Evolutionary conservation across 331 rosid genomes (phyloP).

Genomic region (Malus hybrid): DNA sequence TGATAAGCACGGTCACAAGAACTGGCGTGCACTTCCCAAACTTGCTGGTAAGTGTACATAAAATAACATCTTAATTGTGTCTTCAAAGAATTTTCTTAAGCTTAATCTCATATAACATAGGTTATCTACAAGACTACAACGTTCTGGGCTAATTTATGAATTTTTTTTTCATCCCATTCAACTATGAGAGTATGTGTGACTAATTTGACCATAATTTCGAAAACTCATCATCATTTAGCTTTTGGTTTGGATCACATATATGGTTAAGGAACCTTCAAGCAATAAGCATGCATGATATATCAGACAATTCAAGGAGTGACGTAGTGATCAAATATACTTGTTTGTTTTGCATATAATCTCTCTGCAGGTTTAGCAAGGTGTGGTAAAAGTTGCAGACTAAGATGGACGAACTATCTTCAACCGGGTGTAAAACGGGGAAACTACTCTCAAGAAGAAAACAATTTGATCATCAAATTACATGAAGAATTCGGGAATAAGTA

Average conservation of each 20-base stretch:
- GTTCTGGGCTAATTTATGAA: neutral
- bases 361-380: slow-evolving; percentile 62
- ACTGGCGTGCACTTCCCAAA: slow-evolving; percentile 78
- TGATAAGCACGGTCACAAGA: slow-evolving; percentile 41
- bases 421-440: slow-evolving; percentile 63
- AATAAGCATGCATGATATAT: neutral
- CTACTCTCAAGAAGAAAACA: slow-evolving; percentile 45
- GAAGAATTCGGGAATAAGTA: slow-evolving; percentile 63
- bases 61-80: neutral
- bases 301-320: neutral
- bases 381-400: slow-evolving; percentile 82
- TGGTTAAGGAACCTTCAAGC: neutral
- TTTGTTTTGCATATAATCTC: neutral
- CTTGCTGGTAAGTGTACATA: slow-evolving; percentile 37
- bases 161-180: neutral
- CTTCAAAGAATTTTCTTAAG: neutral
- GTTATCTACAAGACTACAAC: neutral
- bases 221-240: neutral
- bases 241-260: neutral
- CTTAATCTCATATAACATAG: neutral
- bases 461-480: slow-evolving; percentile 42
- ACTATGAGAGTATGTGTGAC: neutral
- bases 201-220: neutral
- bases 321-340: neutral
- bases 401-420: slow-evolving; percentile 55